Evolutionary conservation across 768 basidiomycete genomes (phyloP).

Genomic region (Boletus insuetus): DNA sequence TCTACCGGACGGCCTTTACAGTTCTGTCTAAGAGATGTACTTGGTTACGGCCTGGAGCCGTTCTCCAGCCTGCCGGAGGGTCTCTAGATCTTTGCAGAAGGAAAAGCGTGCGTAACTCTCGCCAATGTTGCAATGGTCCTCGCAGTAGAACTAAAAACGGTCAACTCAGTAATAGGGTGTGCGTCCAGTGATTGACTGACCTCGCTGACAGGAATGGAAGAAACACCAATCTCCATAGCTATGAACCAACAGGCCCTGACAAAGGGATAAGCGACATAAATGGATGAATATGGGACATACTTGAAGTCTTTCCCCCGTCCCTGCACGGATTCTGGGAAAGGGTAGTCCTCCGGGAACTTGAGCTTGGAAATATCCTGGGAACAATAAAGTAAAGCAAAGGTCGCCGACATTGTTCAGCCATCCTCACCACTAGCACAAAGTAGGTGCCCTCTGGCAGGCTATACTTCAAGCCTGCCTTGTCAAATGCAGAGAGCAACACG

Average conservation of each 20-base stretch:
- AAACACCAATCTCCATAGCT: conserved; percentile 85
- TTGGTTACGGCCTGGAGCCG: conserved; percentile 74
- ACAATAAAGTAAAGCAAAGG: conserved; percentile 6
- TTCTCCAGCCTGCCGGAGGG: conserved; percentile 76
- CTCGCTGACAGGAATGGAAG: conserved; percentile 94
- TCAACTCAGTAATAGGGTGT: conserved; percentile 3
- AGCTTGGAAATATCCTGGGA: conserved; percentile 72
- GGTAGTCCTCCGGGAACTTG: conserved; percentile 80
- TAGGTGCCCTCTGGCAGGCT: conserved; percentile 88
- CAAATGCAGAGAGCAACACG: conserved; percentile 77
- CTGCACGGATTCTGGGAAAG: conserved; percentile 70
- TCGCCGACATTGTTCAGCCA: neutral
- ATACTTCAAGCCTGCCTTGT: conserved; percentile 79
- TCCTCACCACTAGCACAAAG: conserved; percentile 77
- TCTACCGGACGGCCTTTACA: too few species aligned
- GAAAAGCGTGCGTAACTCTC: conserved; percentile 88
- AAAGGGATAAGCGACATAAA: conserved; percentile 9
- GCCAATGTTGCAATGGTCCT: conserved; percentile 81
- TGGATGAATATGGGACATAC: conserved; percentile 36
- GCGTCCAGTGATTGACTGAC: conserved; percentile 40
- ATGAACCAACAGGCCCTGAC: conserved; percentile 92
- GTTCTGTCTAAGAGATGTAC: conserved; percentile 39
- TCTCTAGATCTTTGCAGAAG: conserved; percentile 94
- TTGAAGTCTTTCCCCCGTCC: conserved; percentile 88
- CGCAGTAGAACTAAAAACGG: conserved; percentile 77